Evolutionary conservation across 2,329 filamentous ascomycete genomes (phyloP).

Genomic region (Metarhizium anisopliae): DNA sequence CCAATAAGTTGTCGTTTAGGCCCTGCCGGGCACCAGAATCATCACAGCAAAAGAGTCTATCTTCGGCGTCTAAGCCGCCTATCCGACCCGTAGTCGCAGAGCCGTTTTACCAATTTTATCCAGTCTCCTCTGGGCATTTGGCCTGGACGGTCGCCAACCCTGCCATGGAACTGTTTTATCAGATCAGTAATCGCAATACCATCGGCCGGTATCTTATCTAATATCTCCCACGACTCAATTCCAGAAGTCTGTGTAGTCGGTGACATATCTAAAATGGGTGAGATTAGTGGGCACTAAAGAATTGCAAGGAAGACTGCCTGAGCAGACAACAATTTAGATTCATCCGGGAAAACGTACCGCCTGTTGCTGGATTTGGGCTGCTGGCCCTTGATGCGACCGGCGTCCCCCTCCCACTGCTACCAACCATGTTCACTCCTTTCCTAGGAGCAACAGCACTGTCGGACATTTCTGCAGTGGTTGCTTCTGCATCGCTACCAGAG

Average conservation of each 20-base stretch:
- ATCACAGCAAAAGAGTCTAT: constrained; percentile 8
- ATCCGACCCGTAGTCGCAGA: constrained; percentile 43
- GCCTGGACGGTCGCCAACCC: constrained; percentile 42
- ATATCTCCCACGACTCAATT: constrained; percentile 44
- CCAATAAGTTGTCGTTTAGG: neutral
- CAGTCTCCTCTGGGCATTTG: constrained; percentile 46
- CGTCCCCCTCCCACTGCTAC: constrained; percentile 37
- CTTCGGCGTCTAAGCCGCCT: constrained; percentile 40
- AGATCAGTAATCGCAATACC: constrained; percentile 48
- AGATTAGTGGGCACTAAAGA: neutral
- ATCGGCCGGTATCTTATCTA: constrained; percentile 42
- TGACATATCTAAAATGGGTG: constrained; percentile 15
- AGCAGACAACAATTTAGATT: neutral
- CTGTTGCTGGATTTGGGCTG: constrained; percentile 43
- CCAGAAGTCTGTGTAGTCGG: constrained; percentile 25
- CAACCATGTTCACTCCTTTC: constrained; percentile 49
- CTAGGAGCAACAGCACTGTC: constrained; percentile 38
- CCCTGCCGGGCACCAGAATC: neutral
- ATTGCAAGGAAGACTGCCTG: neutral
- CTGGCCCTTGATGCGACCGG: constrained; percentile 52
- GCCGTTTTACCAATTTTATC: constrained; percentile 49
- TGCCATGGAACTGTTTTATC: constrained; percentile 43
- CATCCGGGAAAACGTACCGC: constrained; percentile 23
- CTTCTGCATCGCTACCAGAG: constrained; percentile 64
- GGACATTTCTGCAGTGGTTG: constrained; percentile 58